Evolutionary conservation across 371 early-diverging fungal species (phyloP).

Genomic region (Mortierella sp.): DNA sequence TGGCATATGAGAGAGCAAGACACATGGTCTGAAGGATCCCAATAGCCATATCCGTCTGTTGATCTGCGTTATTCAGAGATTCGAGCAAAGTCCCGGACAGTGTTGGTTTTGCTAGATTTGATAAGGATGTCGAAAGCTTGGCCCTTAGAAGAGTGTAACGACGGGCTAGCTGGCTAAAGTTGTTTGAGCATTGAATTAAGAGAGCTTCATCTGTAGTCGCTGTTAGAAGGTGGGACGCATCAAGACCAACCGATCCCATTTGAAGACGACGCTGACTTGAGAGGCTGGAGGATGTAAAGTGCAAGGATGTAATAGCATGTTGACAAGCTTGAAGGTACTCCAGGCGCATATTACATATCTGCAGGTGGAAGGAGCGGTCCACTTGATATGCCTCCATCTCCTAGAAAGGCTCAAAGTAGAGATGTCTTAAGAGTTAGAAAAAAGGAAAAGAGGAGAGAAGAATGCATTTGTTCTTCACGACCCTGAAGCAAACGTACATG

Average conservation of each 20-base stretch:
- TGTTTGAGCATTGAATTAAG: conserved; percentile 30
- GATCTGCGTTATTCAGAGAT: neutral
- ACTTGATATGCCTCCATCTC: conserved; percentile 44
- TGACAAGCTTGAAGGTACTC: conserved; percentile 33
- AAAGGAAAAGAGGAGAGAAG: too few relatives aligned
- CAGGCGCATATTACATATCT: conserved; percentile 22
- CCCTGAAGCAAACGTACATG: conserved; percentile 14
- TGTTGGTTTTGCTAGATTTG: neutral
- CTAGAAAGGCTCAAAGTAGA: neutral
- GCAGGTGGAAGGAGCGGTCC: conserved; percentile 35
- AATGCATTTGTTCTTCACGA: too few relatives aligned
- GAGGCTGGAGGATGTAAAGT: conserved; percentile 21
- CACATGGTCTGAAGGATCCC: conserved; percentile 44
- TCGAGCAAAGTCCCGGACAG: neutral
- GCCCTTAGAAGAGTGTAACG: conserved; percentile 32
- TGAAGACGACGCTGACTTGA: neutral
- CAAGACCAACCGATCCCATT: neutral
- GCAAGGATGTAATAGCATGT: conserved; percentile 22
- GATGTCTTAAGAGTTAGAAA: neutral
- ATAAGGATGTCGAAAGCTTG: neutral
- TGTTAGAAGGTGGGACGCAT: neutral
- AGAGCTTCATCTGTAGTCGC: conserved; percentile 18
- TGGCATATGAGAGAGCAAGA: conserved; percentile 24
- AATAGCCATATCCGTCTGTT: conserved; percentile 28
- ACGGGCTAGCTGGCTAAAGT: conserved; percentile 34